Conservation (phyloP, 2,329 filamentous ascomycete genomes). For the Aspergillus ustus region DNA sequence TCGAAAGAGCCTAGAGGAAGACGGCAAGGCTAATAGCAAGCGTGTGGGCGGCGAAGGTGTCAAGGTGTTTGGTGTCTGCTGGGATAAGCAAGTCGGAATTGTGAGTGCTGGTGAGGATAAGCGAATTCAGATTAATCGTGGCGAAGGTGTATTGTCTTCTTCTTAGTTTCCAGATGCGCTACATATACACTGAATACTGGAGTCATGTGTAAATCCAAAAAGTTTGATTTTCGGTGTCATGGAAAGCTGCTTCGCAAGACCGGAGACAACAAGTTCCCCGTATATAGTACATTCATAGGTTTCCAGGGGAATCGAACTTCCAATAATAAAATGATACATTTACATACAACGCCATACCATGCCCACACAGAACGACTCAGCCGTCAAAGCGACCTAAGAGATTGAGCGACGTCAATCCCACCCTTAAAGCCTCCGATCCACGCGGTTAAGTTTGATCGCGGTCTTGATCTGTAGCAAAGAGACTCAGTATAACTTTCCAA, state of each 20-base stretch:
- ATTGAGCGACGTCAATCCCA: constrained; percentile 13
- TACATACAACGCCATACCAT: constrained; percentile 26
- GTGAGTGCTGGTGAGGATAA: constrained; percentile 93
- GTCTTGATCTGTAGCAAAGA: constrained; percentile 56
- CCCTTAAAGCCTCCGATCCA: constrained; percentile 55
- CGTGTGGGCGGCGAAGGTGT: constrained; percentile 76
- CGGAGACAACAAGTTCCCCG: neutral
- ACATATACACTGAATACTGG: constrained; percentile 32
- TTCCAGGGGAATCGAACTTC: constrained; percentile 16
- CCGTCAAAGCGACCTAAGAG: constrained; percentile 31
- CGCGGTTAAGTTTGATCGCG: constrained; percentile 62
- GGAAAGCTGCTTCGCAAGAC: neutral
- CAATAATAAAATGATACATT: constrained; percentile 16
- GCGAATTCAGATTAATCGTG: constrained; percentile 86
- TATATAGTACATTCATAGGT: constrained; percentile 27
- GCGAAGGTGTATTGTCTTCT: constrained; percentile 53
- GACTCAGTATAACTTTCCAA: neutral
- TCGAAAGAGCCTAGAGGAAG: constrained; percentile 71
- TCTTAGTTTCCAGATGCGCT: constrained; percentile 32
- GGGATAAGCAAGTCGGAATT: constrained; percentile 86
- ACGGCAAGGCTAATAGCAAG: constrained; percentile 62
- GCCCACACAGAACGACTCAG: constrained; percentile 23
- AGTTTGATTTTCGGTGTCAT: constrained; percentile 27
- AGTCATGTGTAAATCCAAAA: constrained; percentile 36
- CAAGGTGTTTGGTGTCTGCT: constrained; percentile 87